phyloP scores from a whole-genome alignment of 805 yeast genomes.

The Alloascoidea hylecoeti region DNA sequence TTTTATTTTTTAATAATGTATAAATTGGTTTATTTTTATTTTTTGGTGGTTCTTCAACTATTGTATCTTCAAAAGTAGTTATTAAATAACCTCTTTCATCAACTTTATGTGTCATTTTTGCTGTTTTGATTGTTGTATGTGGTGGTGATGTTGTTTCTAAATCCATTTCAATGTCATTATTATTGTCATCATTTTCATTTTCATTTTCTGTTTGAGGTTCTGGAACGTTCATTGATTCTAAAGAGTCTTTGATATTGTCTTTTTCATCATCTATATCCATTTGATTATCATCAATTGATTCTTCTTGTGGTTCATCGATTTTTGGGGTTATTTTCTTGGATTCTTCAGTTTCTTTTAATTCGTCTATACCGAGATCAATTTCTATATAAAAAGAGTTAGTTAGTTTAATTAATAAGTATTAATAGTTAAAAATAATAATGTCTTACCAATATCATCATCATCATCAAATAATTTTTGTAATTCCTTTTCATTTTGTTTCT shows the following conservation, averaged over 20 bases:
- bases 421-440: background rate
- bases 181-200: background rate
- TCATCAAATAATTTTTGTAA: background rate
- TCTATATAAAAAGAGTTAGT: too few species aligned
- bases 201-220: background rate
- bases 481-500: background rate
- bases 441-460: background rate
- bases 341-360: background rate
- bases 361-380: background rate
- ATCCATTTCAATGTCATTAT: background rate
- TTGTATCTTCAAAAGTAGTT: background rate
- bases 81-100: slow-evolving; percentile 1
- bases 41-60: background rate
- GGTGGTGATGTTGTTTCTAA: background rate
- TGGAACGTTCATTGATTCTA: background rate
- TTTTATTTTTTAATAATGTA: background rate
- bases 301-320: background rate
- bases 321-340: background rate
- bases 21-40: background rate
- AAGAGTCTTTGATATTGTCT: background rate
- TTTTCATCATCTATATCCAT: background rate
- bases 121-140: background rate
- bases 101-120: background rate
- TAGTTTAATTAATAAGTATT: too few species aligned
- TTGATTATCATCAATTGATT: background rate